phyloP scores from a whole-genome alignment of 441 rosid species.

The Corymbia calophylla region DNA sequence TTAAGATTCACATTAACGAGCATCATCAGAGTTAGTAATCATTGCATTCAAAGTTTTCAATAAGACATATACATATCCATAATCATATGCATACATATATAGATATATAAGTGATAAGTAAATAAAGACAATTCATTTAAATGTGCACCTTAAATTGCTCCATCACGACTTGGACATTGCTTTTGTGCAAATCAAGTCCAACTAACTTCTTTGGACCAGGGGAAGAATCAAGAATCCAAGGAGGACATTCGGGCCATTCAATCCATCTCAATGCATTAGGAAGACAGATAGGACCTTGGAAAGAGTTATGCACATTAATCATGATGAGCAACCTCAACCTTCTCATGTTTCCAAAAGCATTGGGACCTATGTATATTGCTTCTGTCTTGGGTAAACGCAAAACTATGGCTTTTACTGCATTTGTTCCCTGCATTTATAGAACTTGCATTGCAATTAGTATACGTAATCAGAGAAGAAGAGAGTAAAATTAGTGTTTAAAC shows the following conservation, averaged over 20 bases:
- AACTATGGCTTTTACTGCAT: not conserved
- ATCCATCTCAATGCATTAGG: not conserved
- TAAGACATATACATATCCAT: fast-evolving
- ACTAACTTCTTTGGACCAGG: not conserved
- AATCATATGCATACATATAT: not conserved
- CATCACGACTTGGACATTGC: fast-evolving
- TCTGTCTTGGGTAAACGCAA: not conserved
- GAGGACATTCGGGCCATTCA: not conserved
- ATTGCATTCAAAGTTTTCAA: not conserved
- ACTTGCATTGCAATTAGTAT: not conserved
- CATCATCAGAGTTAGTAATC: not conserved
- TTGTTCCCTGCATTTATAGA: not conserved
- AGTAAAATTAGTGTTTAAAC: not conserved
- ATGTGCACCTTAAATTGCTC: not conserved
- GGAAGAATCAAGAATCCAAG: fast-evolving
- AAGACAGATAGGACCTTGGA: not conserved
- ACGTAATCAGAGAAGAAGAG: not conserved
- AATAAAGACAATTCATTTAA: not conserved
- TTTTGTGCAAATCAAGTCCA: not conserved
- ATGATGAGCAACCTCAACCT: not conserved
- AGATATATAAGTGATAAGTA: not conserved
- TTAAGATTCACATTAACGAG: not conserved
- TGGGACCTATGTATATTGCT: not conserved
- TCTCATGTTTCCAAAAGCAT: not conserved
- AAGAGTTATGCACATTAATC: not conserved